Conservation (phyloP, 176 grass and related monocot genomes). For the Chloris gayana region DNA sequence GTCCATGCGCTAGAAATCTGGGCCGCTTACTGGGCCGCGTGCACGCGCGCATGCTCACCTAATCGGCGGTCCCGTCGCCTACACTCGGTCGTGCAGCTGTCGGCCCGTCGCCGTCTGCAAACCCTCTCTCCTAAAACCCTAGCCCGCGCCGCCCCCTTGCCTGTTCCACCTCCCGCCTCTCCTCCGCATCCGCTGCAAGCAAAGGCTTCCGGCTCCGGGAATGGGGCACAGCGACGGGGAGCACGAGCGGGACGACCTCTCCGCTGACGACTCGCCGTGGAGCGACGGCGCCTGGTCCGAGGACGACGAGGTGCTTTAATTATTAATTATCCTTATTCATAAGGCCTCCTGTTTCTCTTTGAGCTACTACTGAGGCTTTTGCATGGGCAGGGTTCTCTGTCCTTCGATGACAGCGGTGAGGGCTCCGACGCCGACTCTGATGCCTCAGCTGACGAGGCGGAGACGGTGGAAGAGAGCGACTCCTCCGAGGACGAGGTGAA, state of each 20-base stretch:
- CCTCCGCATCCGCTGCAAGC: neutral
- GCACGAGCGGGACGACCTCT: constrained; percentile 17
- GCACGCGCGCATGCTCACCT: too few species aligned
- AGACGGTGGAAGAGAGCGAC: constrained; percentile 67
- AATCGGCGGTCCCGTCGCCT: too few species aligned
- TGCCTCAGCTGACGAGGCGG: neutral
- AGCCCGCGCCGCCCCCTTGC: neutral
- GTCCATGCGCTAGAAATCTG: too few species aligned
- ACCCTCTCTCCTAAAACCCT: neutral
- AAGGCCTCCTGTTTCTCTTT: neutral
- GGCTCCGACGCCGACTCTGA: constrained; percentile 24
- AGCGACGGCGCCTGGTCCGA: constrained; percentile 52
- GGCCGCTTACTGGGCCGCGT: too few species aligned
- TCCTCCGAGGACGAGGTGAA: constrained; percentile 91
- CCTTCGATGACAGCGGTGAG: constrained; percentile 46
- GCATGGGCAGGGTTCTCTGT: constrained; percentile 34
- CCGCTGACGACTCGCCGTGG: constrained; percentile 50
- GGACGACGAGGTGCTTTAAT: constrained; percentile 31
- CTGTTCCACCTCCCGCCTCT: neutral
- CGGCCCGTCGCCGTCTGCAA: too few species aligned
- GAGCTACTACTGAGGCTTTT: neutral
- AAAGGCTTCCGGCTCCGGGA: neutral
- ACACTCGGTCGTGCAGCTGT: too few species aligned
- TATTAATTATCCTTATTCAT: neutral
- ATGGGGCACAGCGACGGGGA: constrained; percentile 46